Base-by-base conservation (phyloP, 2,329 filamentous ascomycete species). In the Colletotrichum tamarilloi region DNA sequence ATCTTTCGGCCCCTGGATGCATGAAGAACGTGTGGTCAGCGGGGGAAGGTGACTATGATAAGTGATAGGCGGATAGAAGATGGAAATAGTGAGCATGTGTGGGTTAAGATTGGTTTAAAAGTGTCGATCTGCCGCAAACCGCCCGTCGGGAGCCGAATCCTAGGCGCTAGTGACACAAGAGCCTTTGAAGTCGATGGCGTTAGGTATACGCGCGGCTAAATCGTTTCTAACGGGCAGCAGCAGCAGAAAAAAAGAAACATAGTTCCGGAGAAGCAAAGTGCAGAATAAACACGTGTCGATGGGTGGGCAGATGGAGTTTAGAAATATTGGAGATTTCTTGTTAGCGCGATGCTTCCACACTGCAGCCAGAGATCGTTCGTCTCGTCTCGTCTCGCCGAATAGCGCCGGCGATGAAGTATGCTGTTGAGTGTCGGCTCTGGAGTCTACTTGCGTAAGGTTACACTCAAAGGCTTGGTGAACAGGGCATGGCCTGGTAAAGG, bases 401-500 rank as follows among this genome's bases (percentile, higher is more conserved):
- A 9, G 5, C 12, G 24, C 22, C 12, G 11, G 28, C 30, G 42
- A 28, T 26, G 6, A 16, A 46, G 19, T 22, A 22, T 46, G 24
- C 38, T 7, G 12, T 8, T 8, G 19, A 26, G 24, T 30, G n/a
- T 49, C 46, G 38, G 46, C 16, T 49, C 19, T 46, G 6, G 7
- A 19, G 8, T 49, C 11, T 35, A 49, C 8, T n/a, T 49, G 42
- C 1, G 16, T 1, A 49, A 49, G 42, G 42, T 58, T 46, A 35
- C 19, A 5, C 28, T 56, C 42, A 19, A 30, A 53, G 28, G 30
- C 56, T 32, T 28, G 6, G 19, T 11, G 19, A 52, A 49, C 64
- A 68, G 35, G 65, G 65, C 38, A 68, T 24, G 58, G 69, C 69
- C 60, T n/a, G 46, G 59, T 9, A 30, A 9, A 59, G 28, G 22